Conservation (phyloP, 139 green algal species). For the Chlorella vulgaris region DNA sequence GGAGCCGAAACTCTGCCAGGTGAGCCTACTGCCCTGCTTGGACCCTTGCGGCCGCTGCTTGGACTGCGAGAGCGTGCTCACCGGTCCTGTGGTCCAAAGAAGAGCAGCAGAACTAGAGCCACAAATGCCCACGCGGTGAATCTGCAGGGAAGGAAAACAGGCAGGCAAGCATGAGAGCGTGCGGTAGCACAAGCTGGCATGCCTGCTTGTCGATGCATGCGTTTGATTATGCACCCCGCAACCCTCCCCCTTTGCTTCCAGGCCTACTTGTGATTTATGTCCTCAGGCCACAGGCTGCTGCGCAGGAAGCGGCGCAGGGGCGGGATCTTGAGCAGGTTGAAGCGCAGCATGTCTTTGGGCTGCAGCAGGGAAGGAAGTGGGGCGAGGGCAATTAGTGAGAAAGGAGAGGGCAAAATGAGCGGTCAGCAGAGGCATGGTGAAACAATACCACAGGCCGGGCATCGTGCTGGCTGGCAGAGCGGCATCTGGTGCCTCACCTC, state of each 20-base stretch:
- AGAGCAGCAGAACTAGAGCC: constrained; percentile 61
- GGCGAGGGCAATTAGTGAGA: not conserved
- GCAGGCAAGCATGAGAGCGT: too few species aligned
- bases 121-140: constrained; percentile 59
- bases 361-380: not conserved
- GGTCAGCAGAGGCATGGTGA: too few species aligned
- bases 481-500: constrained; percentile 24
- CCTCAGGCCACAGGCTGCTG: constrained; percentile 61
- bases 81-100: constrained; percentile 73
- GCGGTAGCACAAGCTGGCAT: too few species aligned
- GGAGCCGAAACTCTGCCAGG: too few species aligned
- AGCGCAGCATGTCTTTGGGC: constrained; percentile 51
- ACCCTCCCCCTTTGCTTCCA: too few species aligned
- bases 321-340: constrained; percentile 59
- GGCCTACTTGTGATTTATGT: constrained; percentile 73
- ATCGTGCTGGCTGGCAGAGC: not conserved
- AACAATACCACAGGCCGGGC: too few species aligned
- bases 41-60: too few species aligned
- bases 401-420: not conserved
- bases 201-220: too few species aligned
- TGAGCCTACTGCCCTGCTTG: too few species aligned
- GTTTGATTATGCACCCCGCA: too few species aligned
- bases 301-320: constrained; percentile 59
- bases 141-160: constrained; percentile 7
- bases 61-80: not conserved